Base-by-base conservation (phyloP, 2,329 filamentous ascomycete species). In the Fusarium euwallaceae region DNA sequence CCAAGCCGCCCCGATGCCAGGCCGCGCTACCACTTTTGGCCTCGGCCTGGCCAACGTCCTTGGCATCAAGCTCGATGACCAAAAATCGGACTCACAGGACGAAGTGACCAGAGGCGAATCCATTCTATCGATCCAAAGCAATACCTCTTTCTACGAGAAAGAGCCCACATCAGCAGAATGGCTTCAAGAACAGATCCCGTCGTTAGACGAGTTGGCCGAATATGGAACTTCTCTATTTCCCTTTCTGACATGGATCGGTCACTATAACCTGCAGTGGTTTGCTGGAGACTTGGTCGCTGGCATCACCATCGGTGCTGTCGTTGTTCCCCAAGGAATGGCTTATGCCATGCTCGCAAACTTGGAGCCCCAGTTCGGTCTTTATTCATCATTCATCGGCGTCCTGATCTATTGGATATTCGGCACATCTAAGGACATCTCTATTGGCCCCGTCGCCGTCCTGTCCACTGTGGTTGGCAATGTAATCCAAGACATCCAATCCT, bases 361-460 rank as follows among this genome's bases (percentile, higher is more conserved):
- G n/a, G 88, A 90, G 1, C 90, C 93, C 7, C 88, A 98, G 80
- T 98, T 92, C 79, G 96, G 96, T 62, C 89, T 98, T 1, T 86
- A 85, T 70, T 97, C 96, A 0, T 98, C 96, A 0, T 98, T 99
- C 81, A 97, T 98, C 89, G 97, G 96, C 61, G 95, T 97, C 17
- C 83, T 98, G 72, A 88, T 98, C 71, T 99, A 99, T 84, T 98
- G 96, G 96, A 93, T 98, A 81, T 98, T 98, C 80, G 97, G 95
- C 37, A 99, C 97, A 0, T 98, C 96, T 16, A 99, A 98, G 82
- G 96, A 99, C 83, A 98, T 99, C 80, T 98, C 96, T 11, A 98
- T 98, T 66, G 96, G 96, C 17, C 96, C 96, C 36, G 97, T 98
- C 59, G 97, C 97, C 41, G 97, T 98, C 76, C 93, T 98, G 89